Evolutionary conservation across 176 grass and related monocot species (phyloP).

Genomic region (Zea luxurians): DNA sequence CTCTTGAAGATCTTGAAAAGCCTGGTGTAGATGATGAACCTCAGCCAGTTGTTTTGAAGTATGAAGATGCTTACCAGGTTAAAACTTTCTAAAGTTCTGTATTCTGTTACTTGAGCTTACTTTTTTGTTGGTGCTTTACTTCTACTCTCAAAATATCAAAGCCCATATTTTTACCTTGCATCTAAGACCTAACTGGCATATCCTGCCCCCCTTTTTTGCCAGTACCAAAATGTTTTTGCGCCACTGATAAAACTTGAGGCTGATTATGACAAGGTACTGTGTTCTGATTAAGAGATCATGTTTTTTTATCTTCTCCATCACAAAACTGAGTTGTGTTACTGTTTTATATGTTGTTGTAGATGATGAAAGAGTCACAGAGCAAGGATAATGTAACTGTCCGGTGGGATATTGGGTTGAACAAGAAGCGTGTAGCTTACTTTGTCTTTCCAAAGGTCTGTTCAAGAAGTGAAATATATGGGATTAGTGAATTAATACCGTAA

Average conservation of each 20-base stretch:
- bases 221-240: conserved; percentile 99
- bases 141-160: not conserved
- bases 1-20: conserved; percentile 98
- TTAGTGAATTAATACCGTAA: conserved; percentile 5
- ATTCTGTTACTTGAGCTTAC: conserved; percentile 25
- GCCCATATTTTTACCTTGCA: not conserved
- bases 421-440: conserved; percentile 96
- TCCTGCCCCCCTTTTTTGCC: conserved; percentile 23
- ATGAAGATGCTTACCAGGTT: conserved; percentile 99
- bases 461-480: conserved; percentile 8
- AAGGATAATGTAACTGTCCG: conserved; percentile 95
- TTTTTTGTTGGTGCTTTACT: conserved; percentile 20
- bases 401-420: conserved; percentile 98
- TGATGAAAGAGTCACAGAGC: conserved; percentile 99
- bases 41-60: conserved; percentile 78
- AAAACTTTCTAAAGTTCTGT: not conserved
- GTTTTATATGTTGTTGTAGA: conserved; percentile 44
- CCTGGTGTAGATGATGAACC: conserved; percentile 98
- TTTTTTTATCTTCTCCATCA: conserved; percentile 10
- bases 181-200: conserved; percentile 33
- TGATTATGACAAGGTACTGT: conserved; percentile 97
- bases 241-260: conserved; percentile 98
- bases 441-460: conserved; percentile 92
- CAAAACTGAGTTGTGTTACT: conserved; percentile 9
- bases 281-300: not conserved